Evolutionary conservation across 495 filamentous ascomycete species (phyloP).

Genomic region (Coniosporium apollinis): DNA sequence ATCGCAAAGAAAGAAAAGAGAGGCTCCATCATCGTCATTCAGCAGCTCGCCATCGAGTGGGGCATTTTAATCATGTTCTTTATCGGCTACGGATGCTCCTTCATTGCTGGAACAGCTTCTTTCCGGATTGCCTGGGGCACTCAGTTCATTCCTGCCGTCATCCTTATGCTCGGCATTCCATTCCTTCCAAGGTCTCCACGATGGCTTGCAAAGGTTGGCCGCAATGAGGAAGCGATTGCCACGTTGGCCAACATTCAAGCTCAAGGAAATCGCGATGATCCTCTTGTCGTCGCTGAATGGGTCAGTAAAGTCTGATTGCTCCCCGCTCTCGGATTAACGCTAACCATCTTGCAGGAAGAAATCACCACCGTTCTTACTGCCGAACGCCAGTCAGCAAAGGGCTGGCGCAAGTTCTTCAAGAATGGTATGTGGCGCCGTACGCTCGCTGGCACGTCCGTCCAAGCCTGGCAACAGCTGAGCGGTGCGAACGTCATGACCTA

Average conservation of each 20-base stretch:
- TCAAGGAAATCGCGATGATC: slow-evolving; percentile 43
- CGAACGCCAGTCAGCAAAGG: slow-evolving; percentile 31
- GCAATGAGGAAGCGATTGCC: slow-evolving; percentile 48
- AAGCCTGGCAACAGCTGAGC: slow-evolving; percentile 53
- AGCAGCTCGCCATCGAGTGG: slow-evolving; percentile 63
- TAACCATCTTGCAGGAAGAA: too few species aligned
- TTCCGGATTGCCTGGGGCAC: slow-evolving; percentile 61
- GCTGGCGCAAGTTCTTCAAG: slow-evolving; percentile 42
- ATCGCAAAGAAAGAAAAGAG: slow-evolving; percentile 49
- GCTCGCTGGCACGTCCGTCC: slow-evolving; percentile 48
- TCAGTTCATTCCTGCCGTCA: slow-evolving; percentile 49
- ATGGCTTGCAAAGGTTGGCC: slow-evolving; percentile 55
- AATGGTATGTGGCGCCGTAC: slow-evolving; percentile 60
- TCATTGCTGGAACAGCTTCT: slow-evolving; percentile 41
- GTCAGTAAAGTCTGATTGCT: too few species aligned
- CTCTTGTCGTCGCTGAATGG: slow-evolving; percentile 53
- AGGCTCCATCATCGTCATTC: slow-evolving; percentile 55
- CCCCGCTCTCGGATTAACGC: too few species aligned
- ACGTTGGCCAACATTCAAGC: slow-evolving; percentile 55
- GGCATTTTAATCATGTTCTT: slow-evolving; percentile 48
- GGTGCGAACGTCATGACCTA: slow-evolving; percentile 62
- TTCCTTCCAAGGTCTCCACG: slow-evolving; percentile 59
- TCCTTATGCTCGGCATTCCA: slow-evolving; percentile 45
- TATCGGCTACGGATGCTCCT: slow-evolving; percentile 43
- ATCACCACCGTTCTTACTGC: slow-evolving; percentile 44